Percentiles rank a stretch among this genome's conserved stretches.
These are phyloP conservation scores for Xylariaceae sp. DNA, from an alignment of 2,329 filamentous ascomycete genomes.

Conservation along the genomic window DNA sequence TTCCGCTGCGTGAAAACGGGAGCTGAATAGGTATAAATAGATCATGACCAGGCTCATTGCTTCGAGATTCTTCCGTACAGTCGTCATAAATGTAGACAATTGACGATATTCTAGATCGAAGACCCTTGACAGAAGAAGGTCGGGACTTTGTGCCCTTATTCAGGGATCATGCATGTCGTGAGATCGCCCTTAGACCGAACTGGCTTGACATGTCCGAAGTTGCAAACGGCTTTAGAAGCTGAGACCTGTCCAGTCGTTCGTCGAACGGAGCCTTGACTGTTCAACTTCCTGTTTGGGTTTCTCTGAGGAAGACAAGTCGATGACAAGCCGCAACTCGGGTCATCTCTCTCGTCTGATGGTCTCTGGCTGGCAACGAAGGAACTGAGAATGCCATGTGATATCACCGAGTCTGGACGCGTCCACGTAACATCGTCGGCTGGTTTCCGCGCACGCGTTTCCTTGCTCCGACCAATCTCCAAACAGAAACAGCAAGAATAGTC, in stretches of 20 bases:
- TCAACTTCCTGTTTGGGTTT: neutral
- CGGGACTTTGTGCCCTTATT: too few species aligned
- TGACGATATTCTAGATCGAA: too few species aligned
- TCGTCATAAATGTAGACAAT: too few species aligned
- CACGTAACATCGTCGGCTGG: neutral
- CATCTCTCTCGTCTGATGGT: too few species aligned
- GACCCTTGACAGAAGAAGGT: too few species aligned
- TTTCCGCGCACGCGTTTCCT: neutral
- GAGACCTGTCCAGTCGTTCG: neutral
- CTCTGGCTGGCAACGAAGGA: neutral
- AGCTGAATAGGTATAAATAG: too few species aligned
- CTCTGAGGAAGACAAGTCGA: neutral
- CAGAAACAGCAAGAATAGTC: neutral
- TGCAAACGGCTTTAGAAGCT: neutral
- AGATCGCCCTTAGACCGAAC: too few species aligned
- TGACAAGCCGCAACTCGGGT: neutral
- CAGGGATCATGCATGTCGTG: too few species aligned
- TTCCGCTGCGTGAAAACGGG: too few species aligned
- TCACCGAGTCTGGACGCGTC: neutral
- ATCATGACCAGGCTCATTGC: too few species aligned
- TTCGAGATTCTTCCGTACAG: too few species aligned
- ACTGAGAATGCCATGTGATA: neutral
- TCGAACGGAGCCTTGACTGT: neutral
- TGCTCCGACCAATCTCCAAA: neutral
- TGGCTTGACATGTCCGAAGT: too few species aligned